Conservation (phyloP, 148 eudicot species). For the Rhododendron henanense region DNA sequence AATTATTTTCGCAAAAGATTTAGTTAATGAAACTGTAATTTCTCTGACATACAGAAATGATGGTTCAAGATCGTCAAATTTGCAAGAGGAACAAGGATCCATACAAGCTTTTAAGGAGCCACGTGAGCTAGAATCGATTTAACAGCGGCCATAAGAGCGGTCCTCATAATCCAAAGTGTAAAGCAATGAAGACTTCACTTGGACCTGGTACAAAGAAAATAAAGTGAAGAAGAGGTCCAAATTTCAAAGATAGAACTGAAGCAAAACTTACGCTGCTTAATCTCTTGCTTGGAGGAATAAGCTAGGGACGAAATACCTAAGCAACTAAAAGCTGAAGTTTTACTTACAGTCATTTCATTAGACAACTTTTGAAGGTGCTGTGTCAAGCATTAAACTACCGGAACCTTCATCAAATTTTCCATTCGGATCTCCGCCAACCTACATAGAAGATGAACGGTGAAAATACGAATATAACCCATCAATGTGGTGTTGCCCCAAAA, state of each 20-base stretch:
- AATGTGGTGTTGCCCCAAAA: no score
- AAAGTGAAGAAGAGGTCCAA: not conserved
- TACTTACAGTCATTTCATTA: conserved; percentile 77
- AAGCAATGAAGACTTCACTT: conserved; percentile 71
- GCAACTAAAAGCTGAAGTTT: conserved; percentile 2
- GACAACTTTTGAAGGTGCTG: conserved; percentile 94
- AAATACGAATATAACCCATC: no score
- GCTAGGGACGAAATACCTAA: not conserved
- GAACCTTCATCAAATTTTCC: conserved; percentile 83
- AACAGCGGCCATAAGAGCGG: conserved; percentile 90
- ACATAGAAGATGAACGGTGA: no score
- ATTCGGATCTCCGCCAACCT: conserved; percentile 31
- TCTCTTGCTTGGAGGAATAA: not conserved
- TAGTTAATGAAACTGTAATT: not conserved
- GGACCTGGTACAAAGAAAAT: conserved; percentile 45
- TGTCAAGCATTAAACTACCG: conserved; percentile 68
- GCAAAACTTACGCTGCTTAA: not conserved
- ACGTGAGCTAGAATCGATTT: conserved; percentile 83
- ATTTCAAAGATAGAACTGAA: not conserved
- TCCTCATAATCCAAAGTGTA: conserved; percentile 94
- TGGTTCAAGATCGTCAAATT: not conserved
- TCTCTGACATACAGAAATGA: not conserved
- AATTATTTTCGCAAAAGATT: not conserved
- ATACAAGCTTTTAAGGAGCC: conserved; percentile 92
- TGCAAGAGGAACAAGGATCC: conserved; percentile 13